Evolutionary conservation across 805 yeast species (phyloP).

Genomic region (Starmerella asiatica): DNA sequence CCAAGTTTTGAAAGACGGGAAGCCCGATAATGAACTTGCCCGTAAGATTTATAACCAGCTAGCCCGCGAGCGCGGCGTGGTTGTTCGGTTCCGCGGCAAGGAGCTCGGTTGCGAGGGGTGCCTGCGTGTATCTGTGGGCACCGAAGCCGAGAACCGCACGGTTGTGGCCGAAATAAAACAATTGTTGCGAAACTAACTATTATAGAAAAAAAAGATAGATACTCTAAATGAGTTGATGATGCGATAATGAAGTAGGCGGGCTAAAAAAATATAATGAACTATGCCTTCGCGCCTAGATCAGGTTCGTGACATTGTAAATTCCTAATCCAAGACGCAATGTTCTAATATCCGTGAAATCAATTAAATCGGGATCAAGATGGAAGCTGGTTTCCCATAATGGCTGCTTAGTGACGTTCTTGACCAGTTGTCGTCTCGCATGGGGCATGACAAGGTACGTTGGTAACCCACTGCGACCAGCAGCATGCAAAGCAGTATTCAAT

Average conservation of each 20-base stretch:
- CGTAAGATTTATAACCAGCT: slow-evolving; percentile 47
- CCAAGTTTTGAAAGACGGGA: slow-evolving; percentile 48
- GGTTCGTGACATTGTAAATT: slow-evolving; percentile 7
- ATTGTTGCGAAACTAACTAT: slow-evolving; percentile 1
- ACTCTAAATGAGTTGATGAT: not conserved
- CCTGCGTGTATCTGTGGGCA: slow-evolving; percentile 77
- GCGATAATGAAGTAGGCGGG: not conserved
- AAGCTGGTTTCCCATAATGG: slow-evolving; percentile 21
- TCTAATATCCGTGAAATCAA: not conserved
- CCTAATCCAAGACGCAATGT: slow-evolving; percentile 8
- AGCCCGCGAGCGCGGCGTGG: slow-evolving; percentile 64
- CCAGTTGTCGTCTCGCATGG: not conserved
- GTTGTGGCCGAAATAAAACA: slow-evolving; percentile 38
- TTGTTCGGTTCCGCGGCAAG: slow-evolving; percentile 79
- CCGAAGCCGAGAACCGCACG: slow-evolving; percentile 52
- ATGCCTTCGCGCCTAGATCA: not conserved
- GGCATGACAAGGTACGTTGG: slow-evolving; percentile 32
- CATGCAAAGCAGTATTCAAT: slow-evolving; percentile 22
- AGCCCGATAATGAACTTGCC: slow-evolving; percentile 59
- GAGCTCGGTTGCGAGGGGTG: slow-evolving; percentile 86
- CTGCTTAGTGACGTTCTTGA: not conserved
- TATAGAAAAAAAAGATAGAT: not conserved
- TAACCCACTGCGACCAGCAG: not conserved
- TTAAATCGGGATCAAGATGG: slow-evolving; percentile 9
- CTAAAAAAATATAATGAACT: too few relatives aligned